Conservation (phyloP, 176 grass and related monocot genomes). For the maize (Zea mays) region Zm-B73-REFERENCE-NAM-5.0 NC_050096.1:276438501-276439000, state of each 20-base stretch:
- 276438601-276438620: slow-evolving; percentile 69
- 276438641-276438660: slow-evolving; percentile 43
- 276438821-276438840: not conserved
- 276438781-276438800: slow-evolving; percentile 64
- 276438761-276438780: slow-evolving; percentile 63
- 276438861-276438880: not conserved
- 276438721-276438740: slow-evolving; percentile 72
- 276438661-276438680: slow-evolving; percentile 75
- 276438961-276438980: not conserved
- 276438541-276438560: slow-evolving; percentile 93
- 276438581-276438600: slow-evolving; percentile 63
- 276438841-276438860: not conserved
- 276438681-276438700: slow-evolving; percentile 21
- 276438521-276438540: slow-evolving; percentile 74
- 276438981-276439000: not conserved
- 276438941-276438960: not conserved
- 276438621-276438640: slow-evolving; percentile 83
- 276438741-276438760: slow-evolving; percentile 60
- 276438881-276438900: not conserved
- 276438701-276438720: slow-evolving; percentile 40
- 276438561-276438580: slow-evolving; percentile 70
- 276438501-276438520: slow-evolving; percentile 63
- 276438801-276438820: slow-evolving; percentile 80
- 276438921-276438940: not conserved
- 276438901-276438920: not conserved